Base-by-base conservation (phyloP, 306 rosid genomes). In the Abrus pulchellus region DNA sequence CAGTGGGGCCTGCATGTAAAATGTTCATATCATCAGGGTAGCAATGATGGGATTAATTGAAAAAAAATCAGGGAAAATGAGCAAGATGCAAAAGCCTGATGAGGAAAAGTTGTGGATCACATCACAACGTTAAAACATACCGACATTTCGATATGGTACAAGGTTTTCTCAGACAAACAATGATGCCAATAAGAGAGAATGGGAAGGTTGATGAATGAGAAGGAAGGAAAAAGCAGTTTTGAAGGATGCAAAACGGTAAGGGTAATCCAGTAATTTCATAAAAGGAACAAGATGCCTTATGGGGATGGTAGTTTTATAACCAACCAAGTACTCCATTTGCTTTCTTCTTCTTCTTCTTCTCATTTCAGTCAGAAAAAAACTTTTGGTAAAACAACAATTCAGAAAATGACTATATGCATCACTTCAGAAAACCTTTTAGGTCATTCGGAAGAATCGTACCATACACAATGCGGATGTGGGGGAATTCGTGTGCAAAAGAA, bases 91-190 rank as follows among this genome's bases (percentile, higher is more conserved):
- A 43, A 5, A 6, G 47, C 0, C 47, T 4, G 47, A 6, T 43
- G 7, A 36, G 40, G 40, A 36, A 36, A 36, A 4, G 40, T 36
- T 36, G 4, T 36, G 40, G 47, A 43, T 43, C 47, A 43, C 47
- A 2, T 43, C 47, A 6, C 47, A 43, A 82, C 6, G n/a, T 30
- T 10, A 48, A 83, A 72, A 80, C 90, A 82, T 52, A 86, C 94
- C 88, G 87, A 84, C 91, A 90, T 90, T 61, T 65, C 33, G 76
- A 56, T 48, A 62, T 5, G 12, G 20, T 68, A 48, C 56, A 7
- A 40, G 33, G 73, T 68, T 68, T 55, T 36, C 56, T 20, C 34
- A 60, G 82, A 55, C 47, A 38, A 10, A 36, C 48, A 65, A 49
- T 3, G 45, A 34, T 13, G 6, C 5, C 40, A 34, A 1, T 36